Evolutionary conservation across 257 asterid genomes (phyloP), one percentile per base, ranked within the genome.

Genomic region (Parsonsia alboflavescens): DNA sequence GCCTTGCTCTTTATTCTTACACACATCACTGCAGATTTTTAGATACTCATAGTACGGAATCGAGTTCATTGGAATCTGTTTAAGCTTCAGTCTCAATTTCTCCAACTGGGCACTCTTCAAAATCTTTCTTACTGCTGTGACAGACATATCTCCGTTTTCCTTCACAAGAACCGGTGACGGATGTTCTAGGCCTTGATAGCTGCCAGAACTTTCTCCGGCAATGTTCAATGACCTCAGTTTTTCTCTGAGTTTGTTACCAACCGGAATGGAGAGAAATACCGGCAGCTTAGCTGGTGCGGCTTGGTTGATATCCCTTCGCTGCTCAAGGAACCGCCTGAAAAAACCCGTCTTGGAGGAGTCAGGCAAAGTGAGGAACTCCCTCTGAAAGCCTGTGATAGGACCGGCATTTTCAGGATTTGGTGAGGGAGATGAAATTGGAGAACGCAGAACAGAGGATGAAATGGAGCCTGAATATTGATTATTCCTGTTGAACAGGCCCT

Each of bases 171-270:
- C 0, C 68, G 75, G 45, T 16, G 77, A 46, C 7, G 85, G 87
- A 8, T 84, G 82, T 50, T 58, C 33, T 42, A 82, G 26, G 24
- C 79, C 81, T 19, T 84, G 87, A 10, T 82, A 80, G 6, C 74
- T 71, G 6, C 74, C 73, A 68, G 79, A 74, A 58, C 83, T 81
- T 0, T 80, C 83, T 15, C 82, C 85, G 19, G 68, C 80, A 78
- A 59, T 17, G 82, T 80, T 86, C 12, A 88, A 28, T 11, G 90
- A 79, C 58, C 73, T 83, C 68, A 91, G 73, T 61, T 80, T 85
- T 70, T 91, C 87, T 63, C 97, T 72, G 73, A 91, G 88, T 70
- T 83, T 85, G 0, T 90, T 92, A 3, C 97, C 97, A 44, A 82
- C 79, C 16, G 98, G 94, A 36, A 86, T 76, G 2, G 86, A 58